phyloP scores from a whole-genome alignment of 78 protist species.

The Bodo saltans region DNA sequence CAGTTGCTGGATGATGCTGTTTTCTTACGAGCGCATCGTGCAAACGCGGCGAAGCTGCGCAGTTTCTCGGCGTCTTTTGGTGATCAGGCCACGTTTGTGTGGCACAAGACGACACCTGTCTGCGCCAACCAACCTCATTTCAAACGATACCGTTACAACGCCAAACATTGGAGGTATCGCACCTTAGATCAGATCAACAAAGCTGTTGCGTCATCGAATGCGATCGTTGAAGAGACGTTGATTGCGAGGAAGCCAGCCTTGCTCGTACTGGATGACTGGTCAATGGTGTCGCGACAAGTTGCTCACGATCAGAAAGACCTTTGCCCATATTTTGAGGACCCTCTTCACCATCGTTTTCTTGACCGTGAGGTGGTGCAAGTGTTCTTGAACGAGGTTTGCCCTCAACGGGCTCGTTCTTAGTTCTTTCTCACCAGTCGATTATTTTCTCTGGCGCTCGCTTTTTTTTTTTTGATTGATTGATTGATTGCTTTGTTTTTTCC shows the following conservation, averaged over 20 bases:
- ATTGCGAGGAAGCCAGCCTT: too few relatives aligned
- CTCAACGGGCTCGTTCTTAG: too few relatives aligned
- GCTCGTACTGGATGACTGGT: neutral
- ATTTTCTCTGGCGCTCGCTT: too few relatives aligned
- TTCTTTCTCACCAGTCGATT: too few relatives aligned
- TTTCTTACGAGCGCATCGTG: neutral
- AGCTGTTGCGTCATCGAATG: neutral
- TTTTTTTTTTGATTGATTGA: too few relatives aligned
- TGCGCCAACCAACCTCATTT: conserved; percentile 23
- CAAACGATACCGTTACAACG: neutral
- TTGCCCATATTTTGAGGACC: neutral
- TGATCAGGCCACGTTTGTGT: neutral
- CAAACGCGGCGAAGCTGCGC: neutral
- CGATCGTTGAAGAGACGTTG: neutral
- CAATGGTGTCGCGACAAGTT: neutral
- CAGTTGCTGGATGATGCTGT: too few relatives aligned
- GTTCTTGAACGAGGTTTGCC: neutral
- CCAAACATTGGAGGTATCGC: neutral
- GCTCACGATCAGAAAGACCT: neutral
- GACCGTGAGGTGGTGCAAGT: neutral
- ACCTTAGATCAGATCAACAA: neutral
- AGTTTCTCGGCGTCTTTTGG: neutral
- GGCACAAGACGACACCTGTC: conserved; percentile 1
- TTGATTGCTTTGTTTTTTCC: too few relatives aligned
- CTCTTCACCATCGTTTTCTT: neutral